Percentiles rank a stretch among this genome's conserved stretches.
phyloP scores from a whole-genome alignment of 1,284 basidiomycete species.

The Phlebopus sp. region DNA sequence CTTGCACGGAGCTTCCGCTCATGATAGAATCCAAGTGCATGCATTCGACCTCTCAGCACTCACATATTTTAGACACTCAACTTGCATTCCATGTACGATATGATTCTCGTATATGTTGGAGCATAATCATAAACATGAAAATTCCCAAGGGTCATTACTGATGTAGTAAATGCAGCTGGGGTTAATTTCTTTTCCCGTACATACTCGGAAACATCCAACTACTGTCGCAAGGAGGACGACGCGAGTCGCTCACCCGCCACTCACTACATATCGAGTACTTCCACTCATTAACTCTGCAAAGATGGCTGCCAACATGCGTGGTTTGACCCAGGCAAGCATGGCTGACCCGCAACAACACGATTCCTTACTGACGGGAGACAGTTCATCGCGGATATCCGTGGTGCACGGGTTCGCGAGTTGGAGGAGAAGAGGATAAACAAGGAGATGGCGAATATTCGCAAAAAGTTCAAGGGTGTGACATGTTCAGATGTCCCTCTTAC shows the following conservation, averaged over 20 bases:
- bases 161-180: too few species aligned
- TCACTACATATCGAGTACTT: too few species aligned
- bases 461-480: slow-evolving; percentile 89
- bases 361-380: slow-evolving; percentile 31
- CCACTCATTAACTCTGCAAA: slow-evolving; percentile 5
- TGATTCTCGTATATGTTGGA: slow-evolving; percentile 17
- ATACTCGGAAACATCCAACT: not conserved
- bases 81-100: slow-evolving; percentile 16
- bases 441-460: slow-evolving; percentile 99
- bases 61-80: slow-evolving; percentile 10
- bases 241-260: too few species aligned
- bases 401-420: slow-evolving; percentile 82
- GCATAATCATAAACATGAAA: slow-evolving; percentile 6
- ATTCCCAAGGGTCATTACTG: not conserved
- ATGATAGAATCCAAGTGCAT: slow-evolving; percentile 10
- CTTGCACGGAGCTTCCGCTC: slow-evolving; percentile 32
- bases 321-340: slow-evolving; percentile 76
- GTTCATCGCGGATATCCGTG: slow-evolving; percentile 99
- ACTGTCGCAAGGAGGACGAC: too few species aligned
- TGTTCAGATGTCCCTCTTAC: slow-evolving; percentile 11
- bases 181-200: slow-evolving; percentile 9
- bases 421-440: slow-evolving; percentile 99
- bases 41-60: slow-evolving; percentile 3
- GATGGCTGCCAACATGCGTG: slow-evolving; percentile 88
- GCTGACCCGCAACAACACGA: slow-evolving; percentile 1